phyloP scores from a whole-genome alignment of 2,329 filamentous ascomycete genomes.

The Cladosporium sp. region DNA sequence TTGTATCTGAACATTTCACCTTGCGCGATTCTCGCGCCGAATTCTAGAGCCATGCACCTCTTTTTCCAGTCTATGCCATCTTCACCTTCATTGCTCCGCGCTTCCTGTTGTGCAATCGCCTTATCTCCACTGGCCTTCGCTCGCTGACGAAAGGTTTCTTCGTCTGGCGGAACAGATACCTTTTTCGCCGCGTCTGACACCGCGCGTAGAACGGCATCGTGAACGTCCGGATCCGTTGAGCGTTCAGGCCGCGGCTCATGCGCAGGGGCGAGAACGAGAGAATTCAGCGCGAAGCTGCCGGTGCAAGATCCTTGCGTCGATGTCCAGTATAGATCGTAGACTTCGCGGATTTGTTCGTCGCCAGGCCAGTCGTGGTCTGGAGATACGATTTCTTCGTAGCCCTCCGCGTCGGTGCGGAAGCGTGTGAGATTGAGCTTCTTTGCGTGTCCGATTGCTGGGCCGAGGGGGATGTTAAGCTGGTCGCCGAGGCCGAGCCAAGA shows the following conservation, averaged over 20 bases:
- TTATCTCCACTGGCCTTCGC: not conserved
- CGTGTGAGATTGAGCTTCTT: conserved; percentile 39
- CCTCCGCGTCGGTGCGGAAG: conserved; percentile 34
- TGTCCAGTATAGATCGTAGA: conserved; percentile 42
- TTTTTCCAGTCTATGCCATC: conserved; percentile 29
- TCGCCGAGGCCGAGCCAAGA: conserved; percentile 37
- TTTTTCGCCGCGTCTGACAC: conserved; percentile 12
- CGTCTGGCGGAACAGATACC: conserved; percentile 2
- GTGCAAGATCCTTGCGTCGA: conserved; percentile 34
- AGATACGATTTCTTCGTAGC: conserved; percentile 30
- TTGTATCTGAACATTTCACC: conserved; percentile 30
- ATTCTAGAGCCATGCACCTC: conserved; percentile 27
- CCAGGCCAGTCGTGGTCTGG: conserved; percentile 9
- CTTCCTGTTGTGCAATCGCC: not conserved
- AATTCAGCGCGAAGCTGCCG: conserved; percentile 41
- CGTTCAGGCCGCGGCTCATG: not conserved
- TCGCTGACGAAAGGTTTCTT: not conserved
- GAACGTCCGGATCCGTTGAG: conserved; percentile 3
- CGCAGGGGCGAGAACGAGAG: conserved; percentile 25
- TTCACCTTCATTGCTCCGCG: conserved; percentile 6
- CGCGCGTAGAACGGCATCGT: conserved; percentile 4
- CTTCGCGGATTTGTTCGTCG: conserved; percentile 37
- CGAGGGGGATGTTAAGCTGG: conserved; percentile 34
- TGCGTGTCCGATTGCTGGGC: conserved; percentile 26
- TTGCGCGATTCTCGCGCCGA: conserved; percentile 26